Evolutionary conservation across 495 filamentous ascomycete species (phyloP).

Genomic region (Penicillium bialowiezense): DNA sequence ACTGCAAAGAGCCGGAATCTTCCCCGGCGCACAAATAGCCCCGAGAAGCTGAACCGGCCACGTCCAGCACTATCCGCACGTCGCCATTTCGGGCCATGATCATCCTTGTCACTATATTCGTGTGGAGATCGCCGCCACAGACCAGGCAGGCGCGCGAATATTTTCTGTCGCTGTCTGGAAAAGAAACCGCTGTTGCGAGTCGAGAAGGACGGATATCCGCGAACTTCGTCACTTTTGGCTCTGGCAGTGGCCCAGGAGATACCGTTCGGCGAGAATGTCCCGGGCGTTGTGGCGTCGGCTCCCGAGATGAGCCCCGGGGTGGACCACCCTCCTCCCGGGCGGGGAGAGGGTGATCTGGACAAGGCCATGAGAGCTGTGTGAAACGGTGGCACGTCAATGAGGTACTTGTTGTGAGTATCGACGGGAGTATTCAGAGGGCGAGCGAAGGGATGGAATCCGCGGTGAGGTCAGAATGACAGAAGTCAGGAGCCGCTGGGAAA

Average conservation of each 20-base stretch:
- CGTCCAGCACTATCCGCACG: conserved; percentile 17
- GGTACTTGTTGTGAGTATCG: too few species aligned
- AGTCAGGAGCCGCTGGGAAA: not conserved
- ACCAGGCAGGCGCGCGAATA: conserved; percentile 72
- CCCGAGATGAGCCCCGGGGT: conserved; percentile 73
- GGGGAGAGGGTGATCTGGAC: conserved; percentile 80
- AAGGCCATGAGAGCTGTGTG: conserved; percentile 62
- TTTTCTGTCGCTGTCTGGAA: conserved; percentile 67
- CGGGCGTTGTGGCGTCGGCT: conserved; percentile 60
- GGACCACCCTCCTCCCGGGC: conserved; percentile 79
- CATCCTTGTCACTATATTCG: conserved; percentile 75
- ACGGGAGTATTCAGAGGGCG: not conserved
- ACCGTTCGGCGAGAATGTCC: conserved; percentile 33
- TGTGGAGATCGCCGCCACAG: conserved; percentile 46
- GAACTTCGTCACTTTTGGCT: conserved; percentile 72
- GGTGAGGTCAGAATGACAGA: conserved; percentile 20
- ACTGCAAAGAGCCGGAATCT: conserved; percentile 60
- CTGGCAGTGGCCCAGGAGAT: conserved; percentile 79
- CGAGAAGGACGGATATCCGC: conserved; percentile 77
- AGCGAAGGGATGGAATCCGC: conserved; percentile 7
- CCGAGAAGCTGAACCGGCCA: conserved; percentile 29
- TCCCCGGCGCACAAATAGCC: conserved; percentile 44
- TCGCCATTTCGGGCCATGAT: conserved; percentile 50
- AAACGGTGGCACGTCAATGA: too few species aligned
- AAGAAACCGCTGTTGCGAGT: conserved; percentile 81